These are phyloP conservation scores for Hsuehochloa calcarea DNA, from an alignment of 176 grass and related monocot species.

Conservation along the genomic window DNA sequence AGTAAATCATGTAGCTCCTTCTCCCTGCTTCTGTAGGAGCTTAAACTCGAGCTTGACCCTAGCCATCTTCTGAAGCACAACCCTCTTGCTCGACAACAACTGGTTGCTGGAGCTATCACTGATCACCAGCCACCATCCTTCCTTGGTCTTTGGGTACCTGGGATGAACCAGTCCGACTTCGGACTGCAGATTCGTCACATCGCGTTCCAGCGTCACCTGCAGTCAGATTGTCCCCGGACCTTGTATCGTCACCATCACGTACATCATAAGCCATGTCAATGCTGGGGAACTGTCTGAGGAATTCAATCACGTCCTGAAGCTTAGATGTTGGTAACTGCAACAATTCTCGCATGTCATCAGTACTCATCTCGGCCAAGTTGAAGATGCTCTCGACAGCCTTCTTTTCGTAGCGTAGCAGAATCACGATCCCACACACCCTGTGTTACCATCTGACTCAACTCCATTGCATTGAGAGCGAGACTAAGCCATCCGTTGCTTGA, in stretches of 20 bases:
- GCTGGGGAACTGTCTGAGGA: slow-evolving; percentile 66
- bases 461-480: slow-evolving; percentile 76
- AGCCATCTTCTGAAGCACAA: slow-evolving; percentile 52
- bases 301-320: slow-evolving; percentile 60
- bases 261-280: slow-evolving; percentile 77
- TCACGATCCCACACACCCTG: slow-evolving; percentile 89
- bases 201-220: slow-evolving; percentile 70
- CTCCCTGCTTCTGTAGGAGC: slow-evolving; percentile 52
- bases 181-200: slow-evolving; percentile 31
- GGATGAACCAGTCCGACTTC: slow-evolving; percentile 21
- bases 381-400: slow-evolving; percentile 49
- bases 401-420: slow-evolving; percentile 37
- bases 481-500: slow-evolving; percentile 82
- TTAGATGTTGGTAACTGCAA: slow-evolving; percentile 62
- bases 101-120: no score
- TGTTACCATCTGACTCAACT: slow-evolving; percentile 92
- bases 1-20: slow-evolving; percentile 38
- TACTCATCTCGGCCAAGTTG: slow-evolving; percentile 66
- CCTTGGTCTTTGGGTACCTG: no score
- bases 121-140: no score
- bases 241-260: neutral
- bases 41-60: slow-evolving; percentile 46
- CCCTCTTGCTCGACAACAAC: slow-evolving; percentile 33
- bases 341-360: slow-evolving; percentile 54
- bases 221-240: neutral